Conservation (phyloP, 228 moss, liverwort and hornwort species). For the Sphagnum magellanicum region DNA sequence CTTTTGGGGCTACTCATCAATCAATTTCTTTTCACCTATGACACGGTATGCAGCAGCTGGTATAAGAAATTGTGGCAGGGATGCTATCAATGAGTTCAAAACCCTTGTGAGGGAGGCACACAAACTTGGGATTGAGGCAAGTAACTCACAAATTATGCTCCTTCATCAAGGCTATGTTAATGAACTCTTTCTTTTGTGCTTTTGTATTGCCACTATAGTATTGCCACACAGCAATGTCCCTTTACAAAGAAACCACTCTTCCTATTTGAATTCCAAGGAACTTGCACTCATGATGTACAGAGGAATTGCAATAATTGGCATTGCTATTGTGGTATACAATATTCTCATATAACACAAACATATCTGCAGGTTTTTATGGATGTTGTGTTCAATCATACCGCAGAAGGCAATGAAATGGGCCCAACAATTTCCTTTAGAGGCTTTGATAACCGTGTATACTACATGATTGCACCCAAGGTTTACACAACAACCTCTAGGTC, state of each 20-base stretch:
- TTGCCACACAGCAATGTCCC: too few relatives aligned
- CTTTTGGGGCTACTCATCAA: constrained; percentile 89
- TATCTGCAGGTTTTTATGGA: constrained; percentile 68
- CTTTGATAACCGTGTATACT: constrained; percentile 81
- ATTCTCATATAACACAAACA: too few relatives aligned
- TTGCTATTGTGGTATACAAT: too few relatives aligned
- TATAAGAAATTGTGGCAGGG: constrained; percentile 67
- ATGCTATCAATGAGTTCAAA: constrained; percentile 88
- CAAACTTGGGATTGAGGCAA: constrained; percentile 88
- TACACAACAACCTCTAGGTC: background rate
- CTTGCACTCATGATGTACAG: too few relatives aligned
- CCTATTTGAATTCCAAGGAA: too few relatives aligned
- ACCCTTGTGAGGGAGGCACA: constrained; percentile 72
- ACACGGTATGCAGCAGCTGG: constrained; percentile 78
- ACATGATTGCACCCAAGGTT: constrained; percentile 92
- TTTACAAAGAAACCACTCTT: too few relatives aligned
- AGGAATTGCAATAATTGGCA: too few relatives aligned
- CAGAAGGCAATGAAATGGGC: constrained; percentile 91
- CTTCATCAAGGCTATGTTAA: too few relatives aligned
- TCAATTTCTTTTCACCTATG: constrained; percentile 91
- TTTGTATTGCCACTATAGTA: too few relatives aligned
- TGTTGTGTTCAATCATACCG: constrained; percentile 89
- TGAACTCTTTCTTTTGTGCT: too few relatives aligned
- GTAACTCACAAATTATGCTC: background rate
- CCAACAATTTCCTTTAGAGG: constrained; percentile 83